Base-by-base conservation (phyloP, 306 rosid species). In the Cercis canadensis region DNA sequence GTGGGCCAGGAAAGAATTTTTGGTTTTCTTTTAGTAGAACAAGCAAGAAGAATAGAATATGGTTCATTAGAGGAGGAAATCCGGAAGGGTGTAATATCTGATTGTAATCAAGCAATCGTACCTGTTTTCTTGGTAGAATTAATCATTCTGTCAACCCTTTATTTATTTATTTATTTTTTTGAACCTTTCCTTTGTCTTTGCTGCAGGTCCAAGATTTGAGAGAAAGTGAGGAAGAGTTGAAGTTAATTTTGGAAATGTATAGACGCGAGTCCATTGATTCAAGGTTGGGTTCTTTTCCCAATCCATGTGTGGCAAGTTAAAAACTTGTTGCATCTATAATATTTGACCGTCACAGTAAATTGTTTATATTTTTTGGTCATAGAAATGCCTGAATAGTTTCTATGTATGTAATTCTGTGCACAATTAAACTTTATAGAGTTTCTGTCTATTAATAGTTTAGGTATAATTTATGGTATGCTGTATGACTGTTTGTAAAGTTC, bases 221-320 rank as follows among this genome's bases (percentile, higher is more conserved):
- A 70, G 88, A 78, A 55, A 80, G 79, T 57, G 80, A 83, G 46
- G 45, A 16, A 32, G 97, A 95, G 73, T 77, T 89, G 77, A 82
- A 80, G 77, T 88, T 95, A 84, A 78, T 95, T 40, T 56, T 85
- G 81, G 93, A 78, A 66, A 92, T 92, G 96, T 92, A 80, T 83
- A 89, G 88, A 79, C 90, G 81, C 58, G 99, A 95, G 77, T 82
- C 94, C 62, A 80, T 87, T 79, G 96, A 91, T 70, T 79, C 97
- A 57, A 89, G 99, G 99, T 95, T 77, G 67, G 85, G 44, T 50
- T 63, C 56, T 13, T 58, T 66, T 56, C 70, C 58, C 29, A 44
- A 55, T 24, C 29, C 29, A 43, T 43, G 14, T 43, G n/a, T 11
- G 29, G n/a, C 14, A 10, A 43, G 4, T 2, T 10, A 10, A 11